Conservation (phyloP, 768 basidiomycete species). For the Tulasnella sp. region DNA sequence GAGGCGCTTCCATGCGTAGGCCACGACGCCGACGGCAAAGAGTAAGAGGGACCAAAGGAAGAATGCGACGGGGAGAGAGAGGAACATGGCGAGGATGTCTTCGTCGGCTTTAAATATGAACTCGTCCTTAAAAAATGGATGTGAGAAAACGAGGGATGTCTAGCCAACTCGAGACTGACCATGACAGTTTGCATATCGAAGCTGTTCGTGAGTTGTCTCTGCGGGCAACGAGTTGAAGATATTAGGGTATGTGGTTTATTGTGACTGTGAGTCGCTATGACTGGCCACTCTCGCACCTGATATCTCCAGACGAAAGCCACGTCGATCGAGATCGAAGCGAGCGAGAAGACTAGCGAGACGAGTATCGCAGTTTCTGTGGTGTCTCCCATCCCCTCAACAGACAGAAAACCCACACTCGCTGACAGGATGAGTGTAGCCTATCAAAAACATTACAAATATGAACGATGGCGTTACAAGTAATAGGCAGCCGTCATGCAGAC, state of each 20-base stretch:
- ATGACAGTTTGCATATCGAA: slow-evolving; percentile 13
- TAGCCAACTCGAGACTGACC: not conserved
- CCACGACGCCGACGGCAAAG: slow-evolving; percentile 4
- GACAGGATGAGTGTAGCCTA: slow-evolving; percentile 15
- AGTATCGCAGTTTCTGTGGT: slow-evolving; percentile 8
- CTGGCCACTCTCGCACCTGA: not conserved
- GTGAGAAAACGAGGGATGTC: not conserved
- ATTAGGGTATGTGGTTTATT: no score
- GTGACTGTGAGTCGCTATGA: no score
- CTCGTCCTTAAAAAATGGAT: slow-evolving; percentile 4
- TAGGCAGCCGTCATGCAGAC: no score
- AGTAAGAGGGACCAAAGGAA: slow-evolving; percentile 10
- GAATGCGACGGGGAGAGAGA: slow-evolving; percentile 9
- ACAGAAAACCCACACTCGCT: slow-evolving; percentile 10
- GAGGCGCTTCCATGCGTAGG: slow-evolving; percentile 11
- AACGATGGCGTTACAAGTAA: not conserved
- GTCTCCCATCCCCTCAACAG: not conserved
- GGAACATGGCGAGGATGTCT: slow-evolving; percentile 10
- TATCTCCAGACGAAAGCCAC: slow-evolving; percentile 12
- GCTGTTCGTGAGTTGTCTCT: slow-evolving; percentile 9
- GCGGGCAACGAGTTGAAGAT: no score
- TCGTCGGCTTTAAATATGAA: slow-evolving; percentile 12
- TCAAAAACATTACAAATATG: no score
- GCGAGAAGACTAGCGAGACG: slow-evolving; percentile 11
- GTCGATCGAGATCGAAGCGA: slow-evolving; percentile 1